phyloP scores from a whole-genome alignment of 306 rosid species.

The Corylus heterophylla region DNA sequence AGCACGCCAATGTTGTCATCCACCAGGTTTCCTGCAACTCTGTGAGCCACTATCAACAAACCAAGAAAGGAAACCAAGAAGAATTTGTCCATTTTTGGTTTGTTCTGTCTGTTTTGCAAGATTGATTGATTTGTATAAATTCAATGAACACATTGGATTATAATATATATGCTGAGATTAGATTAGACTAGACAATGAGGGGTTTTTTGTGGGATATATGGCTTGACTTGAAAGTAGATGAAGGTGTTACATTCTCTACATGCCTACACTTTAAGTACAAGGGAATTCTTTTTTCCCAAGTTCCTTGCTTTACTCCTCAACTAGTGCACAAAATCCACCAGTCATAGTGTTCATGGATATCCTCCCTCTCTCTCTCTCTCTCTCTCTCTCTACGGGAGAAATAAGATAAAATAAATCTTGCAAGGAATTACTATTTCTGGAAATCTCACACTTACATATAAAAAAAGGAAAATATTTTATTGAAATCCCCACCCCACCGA shows the following conservation, averaged over 20 bases:
- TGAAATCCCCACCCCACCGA: not conserved
- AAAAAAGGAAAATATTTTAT: not conserved
- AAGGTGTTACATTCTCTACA: slow-evolving; percentile 73
- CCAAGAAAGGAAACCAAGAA: slow-evolving; percentile 47
- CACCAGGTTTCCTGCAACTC: slow-evolving; percentile 57
- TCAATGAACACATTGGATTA: slow-evolving; percentile 54
- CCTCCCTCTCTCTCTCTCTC: slow-evolving; percentile 25
- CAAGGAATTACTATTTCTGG: slow-evolving; percentile 31
- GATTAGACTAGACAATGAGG: slow-evolving; percentile 55
- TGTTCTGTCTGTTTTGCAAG: slow-evolving; percentile 40
- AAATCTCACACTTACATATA: not conserved
- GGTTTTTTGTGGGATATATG: slow-evolving; percentile 61
- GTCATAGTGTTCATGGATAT: slow-evolving; percentile 32
- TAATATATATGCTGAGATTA: slow-evolving; percentile 64
- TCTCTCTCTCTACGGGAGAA: slow-evolving; percentile 38
- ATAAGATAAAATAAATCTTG: slow-evolving; percentile 27
- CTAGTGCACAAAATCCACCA: slow-evolving; percentile 54
- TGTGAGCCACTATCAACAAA: slow-evolving; percentile 54
- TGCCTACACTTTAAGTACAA: slow-evolving; percentile 94
- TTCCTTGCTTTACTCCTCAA: slow-evolving; percentile 94
- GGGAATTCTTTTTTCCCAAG: slow-evolving; percentile 44
- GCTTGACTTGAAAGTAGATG: slow-evolving; percentile 99
- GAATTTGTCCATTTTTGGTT: slow-evolving; percentile 58
- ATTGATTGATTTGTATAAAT: slow-evolving; percentile 60
- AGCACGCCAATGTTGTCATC: slow-evolving; percentile 46